phyloP scores from a whole-genome alignment of 441 rosid genomes.

The Erysimum cheiri region DNA sequence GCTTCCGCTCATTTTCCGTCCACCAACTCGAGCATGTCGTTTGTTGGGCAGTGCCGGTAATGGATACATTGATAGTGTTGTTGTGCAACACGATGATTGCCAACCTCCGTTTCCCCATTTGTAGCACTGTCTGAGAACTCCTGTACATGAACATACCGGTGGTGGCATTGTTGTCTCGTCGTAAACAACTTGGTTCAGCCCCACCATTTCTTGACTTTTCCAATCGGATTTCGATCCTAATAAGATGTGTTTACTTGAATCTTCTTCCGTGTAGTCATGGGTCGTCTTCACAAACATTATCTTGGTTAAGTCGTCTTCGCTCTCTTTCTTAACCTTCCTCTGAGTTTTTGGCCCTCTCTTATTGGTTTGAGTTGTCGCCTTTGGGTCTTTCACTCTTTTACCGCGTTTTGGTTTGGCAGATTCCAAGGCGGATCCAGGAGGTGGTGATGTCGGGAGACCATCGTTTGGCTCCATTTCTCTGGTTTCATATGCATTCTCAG shows the following conservation, averaged over 20 bases:
- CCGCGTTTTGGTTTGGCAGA: constrained; percentile 69
- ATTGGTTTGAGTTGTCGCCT: constrained; percentile 44
- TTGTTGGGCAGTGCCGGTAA: constrained; percentile 90
- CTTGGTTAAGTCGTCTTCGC: constrained; percentile 71
- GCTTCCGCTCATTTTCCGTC: constrained; percentile 98
- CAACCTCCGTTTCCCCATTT: constrained; percentile 99
- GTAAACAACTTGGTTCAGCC: constrained; percentile 84
- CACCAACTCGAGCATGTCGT: constrained; percentile 89
- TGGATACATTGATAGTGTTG: constrained; percentile 82
- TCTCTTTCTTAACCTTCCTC: constrained; percentile 79
- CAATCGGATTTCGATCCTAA: constrained; percentile 68
- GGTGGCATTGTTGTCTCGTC: constrained; percentile 93
- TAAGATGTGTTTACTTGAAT: constrained; percentile 52
- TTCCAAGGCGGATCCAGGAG: constrained; percentile 52
- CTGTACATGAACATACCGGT: constrained; percentile 95
- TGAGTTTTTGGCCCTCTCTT: constrained; percentile 72
- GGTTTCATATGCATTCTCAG: constrained; percentile 58
- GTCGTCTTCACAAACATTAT: constrained; percentile 62
- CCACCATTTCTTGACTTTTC: constrained; percentile 81
- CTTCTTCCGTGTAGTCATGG: constrained; percentile 64
- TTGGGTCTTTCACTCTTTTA: constrained; percentile 72
- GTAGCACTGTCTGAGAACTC: constrained; percentile 84
- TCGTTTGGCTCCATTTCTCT: constrained; percentile 69
- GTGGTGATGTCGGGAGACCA: constrained; percentile 54
- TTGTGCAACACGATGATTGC: constrained; percentile 99